Evolutionary conservation across 2,329 filamentous ascomycete species (phyloP), one percentile per base, ranked within the genome.

Genomic region (Hymenotorrendiella dingleyae): DNA sequence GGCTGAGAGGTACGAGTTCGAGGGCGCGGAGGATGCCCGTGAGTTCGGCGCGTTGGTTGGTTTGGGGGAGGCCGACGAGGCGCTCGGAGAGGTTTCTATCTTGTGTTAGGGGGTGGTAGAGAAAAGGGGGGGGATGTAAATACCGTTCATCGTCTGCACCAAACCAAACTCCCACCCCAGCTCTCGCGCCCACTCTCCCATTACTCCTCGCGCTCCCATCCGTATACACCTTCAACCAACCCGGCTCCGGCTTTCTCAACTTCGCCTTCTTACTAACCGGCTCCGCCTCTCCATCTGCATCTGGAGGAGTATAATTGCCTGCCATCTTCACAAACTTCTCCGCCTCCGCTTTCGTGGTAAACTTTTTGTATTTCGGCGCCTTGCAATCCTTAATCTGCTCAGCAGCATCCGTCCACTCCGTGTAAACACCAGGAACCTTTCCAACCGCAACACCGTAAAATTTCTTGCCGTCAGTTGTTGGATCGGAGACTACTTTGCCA

Each of bases 1-100:
- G 74, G 45, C 82, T 72, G 12, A 76, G 66, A 1, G 86, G 82
- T 2, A 82, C 80, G 34, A 83, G 76, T 57, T 96, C 80, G 17
- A 97, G 72, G 1, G 90, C 90, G 44, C 90, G 84, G 22, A 86
- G 71, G 49, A 97, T 84, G 6, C 89, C 93, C 19, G 86, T 90
- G 45, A 98, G 71, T 67, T 98, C 93, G n/a, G 91, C 93, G 3
- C 93, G 85, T 63, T 97, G 88, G 62, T 98, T 98, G 1, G 93
- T 97, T 65, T 97, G 93, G 8, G 73, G 43, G 4, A 20, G 19
- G 14, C 60, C 61, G 28, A 49, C 38, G 1, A 63, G 48, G 24
- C 52, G 46, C 43, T 62, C 61, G 12, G 61, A 60, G 23, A 63
- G 66, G 56, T 85, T 85, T 53, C 78, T 81, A 56, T 63, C 7